Base-by-base conservation (phyloP, 208 protist species). In the Novymonas esmeraldas region DNA sequence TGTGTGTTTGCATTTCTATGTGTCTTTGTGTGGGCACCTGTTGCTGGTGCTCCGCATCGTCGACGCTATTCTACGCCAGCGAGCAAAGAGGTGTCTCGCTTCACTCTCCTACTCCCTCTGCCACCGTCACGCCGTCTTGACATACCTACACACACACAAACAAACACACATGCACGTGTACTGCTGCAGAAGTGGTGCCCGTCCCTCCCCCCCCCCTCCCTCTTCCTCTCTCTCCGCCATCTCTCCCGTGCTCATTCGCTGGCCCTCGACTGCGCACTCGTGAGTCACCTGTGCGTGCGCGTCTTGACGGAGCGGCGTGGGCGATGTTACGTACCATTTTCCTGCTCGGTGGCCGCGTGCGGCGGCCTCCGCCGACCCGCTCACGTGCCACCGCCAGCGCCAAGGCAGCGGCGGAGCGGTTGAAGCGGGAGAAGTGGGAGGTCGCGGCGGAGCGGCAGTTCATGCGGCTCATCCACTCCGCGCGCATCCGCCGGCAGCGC, bases 391-490 rank as follows among this genome's bases (percentile, higher is more conserved):
- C 36, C 20, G 16, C 20, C 2, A 41, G 29, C 6, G 20, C 59
- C 1, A 9, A 52, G n/a, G 14, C 3, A 34, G 45, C 26, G 2
- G 59, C 39, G 6, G 20, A 2, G 9, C 29, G 31, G 22, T 18
- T 24, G n/a, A 28, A 13, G 16, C 45, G 44, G 29, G 24, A 18
- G 7, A 16, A 42, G 31, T 3, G 1, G 22, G 59, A 64, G 31
- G 14, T 3, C 10, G 59, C 6, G 16, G 59, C 59, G n/a, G 59
- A 54, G 45, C 31, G 51, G n/a, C 61, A 57, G 48, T 67, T 67
- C 38, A 29, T 44, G 9, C 50, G 38, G 11, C 45, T 67, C 34
- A 57, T 67, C 45, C 14, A 2, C 31, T 26, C 46, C 1, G 45
- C 61, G 1, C 61, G 36, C n/a, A 6, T 48, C 24, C 61, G 18